Evolutionary conservation across 768 basidiomycete genomes (phyloP).

Genomic region (Kwoniella bestiolae): DNA sequence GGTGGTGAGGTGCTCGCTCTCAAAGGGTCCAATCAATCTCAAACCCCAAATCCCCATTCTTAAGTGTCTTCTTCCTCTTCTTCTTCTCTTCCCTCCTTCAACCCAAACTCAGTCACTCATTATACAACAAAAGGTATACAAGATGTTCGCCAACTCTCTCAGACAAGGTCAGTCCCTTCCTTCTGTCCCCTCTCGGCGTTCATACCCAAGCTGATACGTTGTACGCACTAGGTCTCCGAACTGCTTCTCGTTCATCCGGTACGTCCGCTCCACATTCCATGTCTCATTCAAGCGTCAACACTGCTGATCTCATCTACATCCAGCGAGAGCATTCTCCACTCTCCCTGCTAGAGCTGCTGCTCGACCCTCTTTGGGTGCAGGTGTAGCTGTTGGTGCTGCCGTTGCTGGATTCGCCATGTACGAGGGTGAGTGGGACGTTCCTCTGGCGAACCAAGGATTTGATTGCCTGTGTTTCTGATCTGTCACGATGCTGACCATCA

Average conservation of each 20-base stretch:
- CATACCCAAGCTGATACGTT: constrained; percentile 12
- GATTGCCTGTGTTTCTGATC: background rate
- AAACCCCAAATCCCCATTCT: background rate
- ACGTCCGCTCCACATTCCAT: constrained; percentile 12
- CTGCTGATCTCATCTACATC: constrained; percentile 11
- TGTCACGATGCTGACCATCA: background rate
- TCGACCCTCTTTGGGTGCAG: constrained; percentile 27
- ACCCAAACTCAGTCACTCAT: background rate
- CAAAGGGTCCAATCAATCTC: constrained; percentile 3
- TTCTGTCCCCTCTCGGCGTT: background rate
- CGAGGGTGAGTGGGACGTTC: constrained; percentile 29
- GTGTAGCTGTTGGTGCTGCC: constrained; percentile 37
- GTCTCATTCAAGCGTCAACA: too few species aligned
- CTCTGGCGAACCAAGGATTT: background rate
- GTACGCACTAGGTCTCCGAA: constrained; percentile 38
- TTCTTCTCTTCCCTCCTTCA: background rate
- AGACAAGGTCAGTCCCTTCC: constrained; percentile 35
- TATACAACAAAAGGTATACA: constrained; percentile 10
- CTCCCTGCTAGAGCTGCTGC: constrained; percentile 33
- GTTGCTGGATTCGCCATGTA: constrained; percentile 39
- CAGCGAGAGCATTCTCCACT: constrained; percentile 48
- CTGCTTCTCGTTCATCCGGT: constrained; percentile 50
- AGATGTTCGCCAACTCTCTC: constrained; percentile 46
- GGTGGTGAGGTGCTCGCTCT: background rate
- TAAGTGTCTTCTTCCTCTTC: constrained; percentile 9